Percentiles rank a stretch among this genome's conserved stretches.
Conservation (phyloP, 148 eudicot species). For the Camellia granthamiana region DNA sequence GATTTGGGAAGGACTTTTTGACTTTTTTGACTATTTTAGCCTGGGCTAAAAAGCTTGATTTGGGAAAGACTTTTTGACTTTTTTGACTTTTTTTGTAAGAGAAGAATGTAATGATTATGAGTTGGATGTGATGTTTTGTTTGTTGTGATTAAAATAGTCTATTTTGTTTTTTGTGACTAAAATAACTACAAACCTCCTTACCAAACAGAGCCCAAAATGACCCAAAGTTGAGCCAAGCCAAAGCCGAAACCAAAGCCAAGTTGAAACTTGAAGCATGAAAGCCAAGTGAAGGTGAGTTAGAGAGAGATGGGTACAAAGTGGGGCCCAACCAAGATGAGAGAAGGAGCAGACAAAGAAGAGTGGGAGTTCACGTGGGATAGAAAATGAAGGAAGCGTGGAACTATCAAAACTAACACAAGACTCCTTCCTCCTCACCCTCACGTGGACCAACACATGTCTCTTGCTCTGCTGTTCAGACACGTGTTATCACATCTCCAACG, state of each 20-base stretch:
- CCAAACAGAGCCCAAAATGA: too few relatives aligned
- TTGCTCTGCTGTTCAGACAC: slow-evolving; percentile 22
- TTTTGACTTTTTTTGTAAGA: too few relatives aligned
- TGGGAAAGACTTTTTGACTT: too few relatives aligned
- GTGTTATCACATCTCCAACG: slow-evolving; percentile 23
- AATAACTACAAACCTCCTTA: too few relatives aligned
- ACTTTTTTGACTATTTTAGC: too few relatives aligned
- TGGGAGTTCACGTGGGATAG: slow-evolving; percentile 20
- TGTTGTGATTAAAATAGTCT: too few relatives aligned
- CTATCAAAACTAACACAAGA: background rate
- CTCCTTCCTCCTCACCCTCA: slow-evolving; percentile 15
- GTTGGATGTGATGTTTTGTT: too few relatives aligned
- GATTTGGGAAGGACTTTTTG: too few relatives aligned
- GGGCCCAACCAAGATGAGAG: background rate
- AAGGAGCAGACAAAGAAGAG: slow-evolving; percentile 6
- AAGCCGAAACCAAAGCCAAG: slow-evolving; percentile 1
- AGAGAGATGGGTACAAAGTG: background rate
- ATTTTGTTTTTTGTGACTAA: too few relatives aligned
- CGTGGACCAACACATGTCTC: slow-evolving; percentile 29
- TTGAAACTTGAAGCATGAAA: background rate
- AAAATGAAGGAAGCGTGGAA: slow-evolving; percentile 19
- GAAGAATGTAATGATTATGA: too few relatives aligned
- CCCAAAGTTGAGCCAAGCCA: background rate
- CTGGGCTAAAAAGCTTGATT: too few relatives aligned
- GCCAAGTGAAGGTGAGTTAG: background rate